phyloP scores from a whole-genome alignment of 176 grass and related monocot species.

The Hordeum marinum region DNA sequence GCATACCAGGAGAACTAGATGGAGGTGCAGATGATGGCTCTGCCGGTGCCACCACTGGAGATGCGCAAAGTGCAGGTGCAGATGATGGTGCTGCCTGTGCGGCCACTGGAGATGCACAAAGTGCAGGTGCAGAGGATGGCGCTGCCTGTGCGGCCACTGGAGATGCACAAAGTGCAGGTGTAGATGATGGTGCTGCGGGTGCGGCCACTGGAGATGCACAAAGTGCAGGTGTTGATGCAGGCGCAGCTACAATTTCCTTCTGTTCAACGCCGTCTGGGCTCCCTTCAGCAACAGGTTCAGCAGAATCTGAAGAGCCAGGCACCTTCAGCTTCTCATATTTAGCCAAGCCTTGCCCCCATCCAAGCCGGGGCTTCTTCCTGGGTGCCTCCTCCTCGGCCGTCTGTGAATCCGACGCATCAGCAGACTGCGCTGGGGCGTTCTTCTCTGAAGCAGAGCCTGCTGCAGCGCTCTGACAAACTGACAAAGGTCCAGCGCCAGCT shows the following conservation, averaged over 20 bases:
- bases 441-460: slow-evolving; percentile 25
- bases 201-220: not conserved
- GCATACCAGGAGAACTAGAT: slow-evolving; percentile 34
- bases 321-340: slow-evolving; percentile 97
- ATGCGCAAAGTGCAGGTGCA: not conserved
- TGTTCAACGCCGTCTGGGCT: slow-evolving; percentile 14
- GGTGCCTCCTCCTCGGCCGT: slow-evolving; percentile 48
- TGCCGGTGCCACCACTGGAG: not conserved
- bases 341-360: slow-evolving; percentile 96
- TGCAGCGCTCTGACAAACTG: slow-evolving; percentile 17
- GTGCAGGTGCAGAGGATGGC: not conserved
- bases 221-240: not conserved
- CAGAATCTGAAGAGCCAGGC: slow-evolving; percentile 36
- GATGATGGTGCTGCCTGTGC: not conserved
- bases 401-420: not conserved
- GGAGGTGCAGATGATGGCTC: slow-evolving; percentile 1
- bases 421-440: slow-evolving; percentile 9
- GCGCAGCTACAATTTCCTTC: not conserved
- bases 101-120: not conserved
- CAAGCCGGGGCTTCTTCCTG: slow-evolving; percentile 83
- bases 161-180: not conserved
- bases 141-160: not conserved
- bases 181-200: not conserved
- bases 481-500: slow-evolving; percentile 7
- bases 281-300: slow-evolving; percentile 20